phyloP scores from a whole-genome alignment of 768 basidiomycete species.

The Mycena indigotica region DNA sequence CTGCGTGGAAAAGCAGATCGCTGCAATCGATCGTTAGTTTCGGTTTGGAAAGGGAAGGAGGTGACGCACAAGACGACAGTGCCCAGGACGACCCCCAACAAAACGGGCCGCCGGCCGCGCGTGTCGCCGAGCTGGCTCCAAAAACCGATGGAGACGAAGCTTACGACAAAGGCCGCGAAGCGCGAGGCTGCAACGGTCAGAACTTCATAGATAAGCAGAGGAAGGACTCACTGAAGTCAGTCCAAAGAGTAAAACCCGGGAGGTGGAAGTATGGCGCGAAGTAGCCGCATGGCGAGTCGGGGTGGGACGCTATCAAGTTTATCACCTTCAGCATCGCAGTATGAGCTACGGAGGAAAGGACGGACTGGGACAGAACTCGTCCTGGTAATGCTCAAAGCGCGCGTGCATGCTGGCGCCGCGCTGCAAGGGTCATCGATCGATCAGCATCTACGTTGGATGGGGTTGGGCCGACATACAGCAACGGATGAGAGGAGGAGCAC shows the following conservation, averaged over 20 bases:
- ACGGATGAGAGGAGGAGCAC: no score
- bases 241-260: constrained; percentile 5
- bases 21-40: background rate
- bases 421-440: no score
- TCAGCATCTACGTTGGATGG: no score
- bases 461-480: no score
- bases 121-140: constrained; percentile 11
- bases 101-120: background rate
- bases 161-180: constrained; percentile 16
- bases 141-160: constrained; percentile 16
- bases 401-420: no score
- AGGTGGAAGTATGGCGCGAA: constrained; percentile 6
- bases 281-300: constrained; percentile 1
- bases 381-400: constrained; percentile 12
- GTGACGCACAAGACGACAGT: constrained; percentile 7
- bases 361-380: constrained; percentile 9
- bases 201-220: background rate
- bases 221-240: constrained; percentile 5
- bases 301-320: background rate
- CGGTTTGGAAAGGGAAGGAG: background rate
- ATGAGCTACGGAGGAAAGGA: background rate
- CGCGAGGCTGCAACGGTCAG: background rate
- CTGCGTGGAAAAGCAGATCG: constrained; percentile 12
- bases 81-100: constrained; percentile 3
- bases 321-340: background rate